Evolutionary conservation across 108 stramenopile genomes (phyloP).

Genomic region (Cyclostephanos invisitatus): DNA sequence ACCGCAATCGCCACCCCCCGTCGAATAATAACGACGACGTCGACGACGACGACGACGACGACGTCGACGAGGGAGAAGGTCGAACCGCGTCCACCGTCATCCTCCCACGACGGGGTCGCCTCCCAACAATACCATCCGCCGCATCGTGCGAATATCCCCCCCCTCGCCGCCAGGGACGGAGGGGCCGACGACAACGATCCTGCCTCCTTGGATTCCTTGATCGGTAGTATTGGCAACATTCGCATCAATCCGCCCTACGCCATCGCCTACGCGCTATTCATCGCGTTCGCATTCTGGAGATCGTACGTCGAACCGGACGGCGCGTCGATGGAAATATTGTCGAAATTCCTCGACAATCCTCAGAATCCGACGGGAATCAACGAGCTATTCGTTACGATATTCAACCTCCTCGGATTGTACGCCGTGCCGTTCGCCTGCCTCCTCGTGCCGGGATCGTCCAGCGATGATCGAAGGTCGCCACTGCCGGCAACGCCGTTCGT

Average conservation of each 20-base stretch:
- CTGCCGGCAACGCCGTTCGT: conserved; percentile 66
- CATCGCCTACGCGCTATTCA: conserved; percentile 41
- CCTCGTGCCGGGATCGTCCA: conserved; percentile 45
- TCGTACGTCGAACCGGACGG: conserved; percentile 26
- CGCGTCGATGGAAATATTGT: conserved; percentile 49
- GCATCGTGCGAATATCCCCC: neutral
- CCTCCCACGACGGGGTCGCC: too few relatives aligned
- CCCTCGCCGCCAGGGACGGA: neutral
- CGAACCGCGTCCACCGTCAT: neutral
- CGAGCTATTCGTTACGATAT: conserved; percentile 59
- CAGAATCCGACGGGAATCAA: conserved; percentile 53
- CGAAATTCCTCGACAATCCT: conserved; percentile 58
- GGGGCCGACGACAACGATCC: conserved; percentile 12
- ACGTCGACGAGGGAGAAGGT: neutral
- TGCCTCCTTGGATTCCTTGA: too few relatives aligned
- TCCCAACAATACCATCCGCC: neutral
- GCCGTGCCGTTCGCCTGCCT: conserved; percentile 60
- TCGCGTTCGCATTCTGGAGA: conserved; percentile 31
- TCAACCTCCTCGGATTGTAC: conserved; percentile 62
- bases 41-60: neutral
- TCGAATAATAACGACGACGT: neutral
- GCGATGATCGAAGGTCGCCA: conserved; percentile 22
- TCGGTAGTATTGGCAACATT: neutral
- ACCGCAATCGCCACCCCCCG: neutral
- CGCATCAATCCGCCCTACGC: conserved; percentile 48